phyloP scores from a whole-genome alignment of 192 early-diverging fungal genomes.

The Nowakowskiella sp. region DNA sequence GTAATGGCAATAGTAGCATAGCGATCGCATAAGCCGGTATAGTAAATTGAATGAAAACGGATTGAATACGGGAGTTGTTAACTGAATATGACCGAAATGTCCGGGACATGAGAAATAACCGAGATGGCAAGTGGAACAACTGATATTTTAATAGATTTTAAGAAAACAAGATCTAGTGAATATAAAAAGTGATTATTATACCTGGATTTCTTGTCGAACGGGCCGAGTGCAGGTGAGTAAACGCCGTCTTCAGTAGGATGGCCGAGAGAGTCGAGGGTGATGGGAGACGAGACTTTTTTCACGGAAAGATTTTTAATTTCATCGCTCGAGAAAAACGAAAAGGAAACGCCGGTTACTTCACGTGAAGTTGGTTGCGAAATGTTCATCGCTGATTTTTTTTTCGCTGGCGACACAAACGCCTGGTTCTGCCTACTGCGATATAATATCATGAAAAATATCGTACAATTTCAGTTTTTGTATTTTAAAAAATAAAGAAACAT shows the following conservation, averaged over 20 bases:
- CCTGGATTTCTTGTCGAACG: constrained; percentile 59
- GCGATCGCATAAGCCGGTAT: constrained; percentile 74
- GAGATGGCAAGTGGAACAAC: constrained; percentile 79
- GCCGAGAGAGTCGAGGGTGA: constrained; percentile 77
- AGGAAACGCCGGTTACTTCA: constrained; percentile 79
- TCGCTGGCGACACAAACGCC: too few species aligned
- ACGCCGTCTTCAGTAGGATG: constrained; percentile 88
- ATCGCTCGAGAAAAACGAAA: constrained; percentile 80
- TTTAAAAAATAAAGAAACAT: too few species aligned
- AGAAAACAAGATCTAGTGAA: not conserved
- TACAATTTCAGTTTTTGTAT: too few species aligned
- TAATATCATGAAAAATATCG: too few species aligned
- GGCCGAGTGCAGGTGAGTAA: constrained; percentile 91
- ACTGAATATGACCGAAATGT: constrained; percentile 95
- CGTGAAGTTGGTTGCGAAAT: constrained; percentile 73
- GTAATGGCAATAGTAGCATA: constrained; percentile 85
- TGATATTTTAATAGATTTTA: constrained; percentile 11
- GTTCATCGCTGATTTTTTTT: constrained; percentile 50
- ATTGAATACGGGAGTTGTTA: constrained; percentile 81
- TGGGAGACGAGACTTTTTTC: constrained; percentile 84
- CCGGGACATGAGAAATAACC: constrained; percentile 81
- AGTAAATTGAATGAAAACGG: constrained; percentile 91
- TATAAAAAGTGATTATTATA: not conserved
- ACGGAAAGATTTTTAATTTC: constrained; percentile 91
- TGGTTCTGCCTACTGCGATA: too few species aligned